Conservation (phyloP, 257 asterid genomes). For the Nicotiana tomentosiformis region DNA sequence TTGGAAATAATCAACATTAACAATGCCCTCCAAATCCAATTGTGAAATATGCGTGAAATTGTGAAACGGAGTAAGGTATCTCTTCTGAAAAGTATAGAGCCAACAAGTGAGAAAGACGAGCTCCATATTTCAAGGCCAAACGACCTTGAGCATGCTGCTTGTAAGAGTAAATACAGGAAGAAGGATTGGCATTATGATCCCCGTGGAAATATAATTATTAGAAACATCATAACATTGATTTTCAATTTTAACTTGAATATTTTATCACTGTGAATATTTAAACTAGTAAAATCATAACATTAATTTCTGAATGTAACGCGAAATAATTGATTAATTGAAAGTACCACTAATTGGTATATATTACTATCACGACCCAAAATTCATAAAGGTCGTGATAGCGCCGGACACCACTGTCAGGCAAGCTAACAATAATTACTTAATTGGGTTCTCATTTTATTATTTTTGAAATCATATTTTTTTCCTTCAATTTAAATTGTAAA, state of each 20-base stretch:
- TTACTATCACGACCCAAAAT: too few species aligned
- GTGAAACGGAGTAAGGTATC: neutral
- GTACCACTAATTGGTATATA: neutral
- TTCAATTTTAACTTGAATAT: neutral
- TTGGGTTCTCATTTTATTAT: too few species aligned
- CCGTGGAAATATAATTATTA: neutral
- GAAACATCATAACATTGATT: neutral
- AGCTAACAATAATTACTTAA: too few species aligned
- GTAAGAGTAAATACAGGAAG: neutral
- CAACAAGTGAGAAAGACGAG: neutral
- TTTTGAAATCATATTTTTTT: too few species aligned
- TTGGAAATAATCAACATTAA: neutral
- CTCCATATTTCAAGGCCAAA: neutral
- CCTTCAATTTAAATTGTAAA: too few species aligned
- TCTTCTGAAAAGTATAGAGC: neutral
- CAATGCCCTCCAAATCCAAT: slow-evolving; percentile 1
- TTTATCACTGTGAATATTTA: neutral
- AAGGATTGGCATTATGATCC: neutral
- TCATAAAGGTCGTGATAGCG: too few species aligned
- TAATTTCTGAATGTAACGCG: neutral
- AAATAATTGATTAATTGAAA: neutral
- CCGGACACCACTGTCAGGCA: too few species aligned
- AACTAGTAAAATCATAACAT: neutral
- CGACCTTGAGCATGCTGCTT: neutral
- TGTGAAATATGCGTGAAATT: neutral